Base-by-base conservation (phyloP, 192 early-diverging fungal genomes). In the Backusella mclennaniae region DNA sequence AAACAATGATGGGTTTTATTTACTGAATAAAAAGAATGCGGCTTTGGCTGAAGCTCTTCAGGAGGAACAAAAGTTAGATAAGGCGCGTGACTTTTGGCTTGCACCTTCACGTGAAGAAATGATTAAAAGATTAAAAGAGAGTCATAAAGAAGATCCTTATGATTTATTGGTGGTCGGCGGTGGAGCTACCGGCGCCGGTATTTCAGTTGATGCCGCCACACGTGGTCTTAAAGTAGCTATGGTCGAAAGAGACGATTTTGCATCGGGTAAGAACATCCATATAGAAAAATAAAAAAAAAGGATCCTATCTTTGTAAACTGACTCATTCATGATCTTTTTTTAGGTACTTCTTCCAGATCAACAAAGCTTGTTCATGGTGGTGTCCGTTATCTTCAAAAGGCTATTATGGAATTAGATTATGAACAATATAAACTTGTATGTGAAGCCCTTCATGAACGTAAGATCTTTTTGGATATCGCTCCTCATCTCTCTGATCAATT, bases 321-420 rank as follows among this genome's bases (percentile, higher is more conserved):
- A 49, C 46, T 49, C 46, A n/a, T 49, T n/a, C 46, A 49, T 49
- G 2, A 33, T 33, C 5, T 21, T 35, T 44, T 11, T 72, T n/a
- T 44, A 89, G 97, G 97, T 26, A 97, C 97, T 5, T 94, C 92
- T 38, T 96, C 95, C 2, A 84, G 95, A 67, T 95, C 93, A 29
- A 99, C 97, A 19, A 99, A 99, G 80, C 89, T 99, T 31, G 95
- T 99, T 39, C 97, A 99, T 78, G 97, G 97, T 76, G 97, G 97
- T 72, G 97, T 99, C 35, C 88, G 97, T 74, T 99, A 99, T 83
- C 87, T 99, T 72, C 93, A 99, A 79, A 99, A 99, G 88, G 96
- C 97, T 31, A 91, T 99, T 71, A 89, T 90, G 85, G 96, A 97
- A 63, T 83, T 96, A 31, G 97, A 99, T 80, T 96, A 95, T 85